A percentile compares a stretch with the other conserved stretches of the same genome.
phyloP scores from a whole-genome alignment of 192 early-diverging fungal species.

The Geranomyces michiganensis region DNA sequence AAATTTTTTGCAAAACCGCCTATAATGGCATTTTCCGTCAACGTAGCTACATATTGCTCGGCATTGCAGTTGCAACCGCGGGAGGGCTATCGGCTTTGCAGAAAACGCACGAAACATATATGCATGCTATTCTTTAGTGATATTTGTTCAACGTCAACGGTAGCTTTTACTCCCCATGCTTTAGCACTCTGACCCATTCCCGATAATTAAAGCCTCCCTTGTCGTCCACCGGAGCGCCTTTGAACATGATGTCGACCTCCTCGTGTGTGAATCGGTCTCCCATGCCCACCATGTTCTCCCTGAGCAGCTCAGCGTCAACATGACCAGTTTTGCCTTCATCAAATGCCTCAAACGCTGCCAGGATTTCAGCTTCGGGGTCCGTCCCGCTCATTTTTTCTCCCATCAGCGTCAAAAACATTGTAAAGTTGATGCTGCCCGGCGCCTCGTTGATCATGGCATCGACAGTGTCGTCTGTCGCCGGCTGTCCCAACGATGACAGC shows the following conservation, averaged over 20 bases:
- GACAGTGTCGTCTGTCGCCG: conserved; percentile 67
- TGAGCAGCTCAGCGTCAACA: conserved; percentile 76
- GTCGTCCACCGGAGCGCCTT: conserved; percentile 77
- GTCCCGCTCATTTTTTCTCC: conserved; percentile 90
- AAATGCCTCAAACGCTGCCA: conserved; percentile 92
- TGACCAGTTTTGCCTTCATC: conserved; percentile 82
- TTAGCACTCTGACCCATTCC: conserved; percentile 89
- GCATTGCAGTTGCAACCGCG: no score
- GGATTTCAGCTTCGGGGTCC: conserved; percentile 88
- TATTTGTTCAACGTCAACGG: no score
- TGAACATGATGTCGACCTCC: conserved; percentile 93
- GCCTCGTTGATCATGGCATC: conserved; percentile 91
- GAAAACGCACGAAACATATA: no score
- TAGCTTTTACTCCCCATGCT: conserved; percentile 79
- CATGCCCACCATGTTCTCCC: conserved; percentile 91
- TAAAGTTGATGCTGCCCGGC: conserved; percentile 86
- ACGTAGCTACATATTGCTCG: no score
- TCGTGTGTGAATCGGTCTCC: conserved; percentile 87
- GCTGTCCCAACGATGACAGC: conserved; percentile 75
- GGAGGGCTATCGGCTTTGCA: no score
- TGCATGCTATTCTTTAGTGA: no score
- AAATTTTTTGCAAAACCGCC: no score
- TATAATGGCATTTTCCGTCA: no score
- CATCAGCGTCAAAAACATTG: conserved; percentile 95
- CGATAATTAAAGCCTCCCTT: conserved; percentile 86